Evolutionary conservation across 2,329 filamentous ascomycete species (phyloP), one percentile per base, ranked within the genome.

Genomic region (Trichothecium roseum): DNA sequence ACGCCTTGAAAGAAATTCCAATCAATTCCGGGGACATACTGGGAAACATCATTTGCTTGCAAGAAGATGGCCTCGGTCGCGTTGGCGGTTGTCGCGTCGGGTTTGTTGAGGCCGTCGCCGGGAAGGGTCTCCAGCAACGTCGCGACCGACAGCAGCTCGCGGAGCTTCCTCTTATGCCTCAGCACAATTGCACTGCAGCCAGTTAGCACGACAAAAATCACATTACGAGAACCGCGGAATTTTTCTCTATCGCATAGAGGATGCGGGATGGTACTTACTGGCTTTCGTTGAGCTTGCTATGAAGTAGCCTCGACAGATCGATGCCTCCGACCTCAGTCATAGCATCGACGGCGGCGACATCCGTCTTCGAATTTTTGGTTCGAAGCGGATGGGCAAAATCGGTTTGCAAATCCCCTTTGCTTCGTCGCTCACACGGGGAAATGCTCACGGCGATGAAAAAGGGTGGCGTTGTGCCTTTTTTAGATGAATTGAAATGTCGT

Each of bases 111-210:
- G 56, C 67, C 64, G 59, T 68, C 62, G 54, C 72, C 69, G 50
- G 74, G 73, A 50, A 78, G 66, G 57, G 66, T 63, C 59, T 76
- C 68, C 53, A 69, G 62, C 59, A 79, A 76, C 59, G 81, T 82
- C 68, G 84, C 80, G 71, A 84, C 75, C 50, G 74, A 72, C 68
- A 83, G 94, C 51, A 94, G 74, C 66, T 91, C 83, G 59, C 81
- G 81, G 57, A 94, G 73, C 71, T 93, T 93, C 62, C 85, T 80
- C 75, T 93, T 91, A 63, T 84, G 82, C 71, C 83, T 85, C 62
- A 72, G 73, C 69, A 83, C 75, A 72, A 81, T 79, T 73, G 73
- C 69, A 64, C 78, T 82, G 55, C 40, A 47, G 42, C 42, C 17
- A 28, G 54, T 74, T 43, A 75, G 59, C 52, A 68, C 38, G 39